Percentiles rank a stretch among this genome's conserved stretches.
phyloP scores from a whole-genome alignment of 2,329 filamentous ascomycete species.

The Waltergamsia citrina region DNA sequence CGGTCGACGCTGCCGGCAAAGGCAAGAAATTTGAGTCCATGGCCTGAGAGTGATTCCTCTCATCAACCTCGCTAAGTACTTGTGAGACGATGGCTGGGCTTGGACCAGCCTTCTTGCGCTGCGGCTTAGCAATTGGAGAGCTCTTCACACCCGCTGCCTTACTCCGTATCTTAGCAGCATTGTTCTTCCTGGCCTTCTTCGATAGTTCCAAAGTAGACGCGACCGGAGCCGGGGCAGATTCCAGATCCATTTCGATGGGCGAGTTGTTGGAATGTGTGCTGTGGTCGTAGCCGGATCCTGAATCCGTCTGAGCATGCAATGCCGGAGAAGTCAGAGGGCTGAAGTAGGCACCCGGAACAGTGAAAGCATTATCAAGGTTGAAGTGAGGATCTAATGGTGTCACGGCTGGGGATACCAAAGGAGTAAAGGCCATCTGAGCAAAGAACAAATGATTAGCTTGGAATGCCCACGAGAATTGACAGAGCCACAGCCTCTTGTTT shows the following conservation, averaged over 20 bases:
- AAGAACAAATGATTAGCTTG: background rate
- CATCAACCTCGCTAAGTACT: constrained; percentile 42
- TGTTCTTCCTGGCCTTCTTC: constrained; percentile 44
- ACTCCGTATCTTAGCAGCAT: constrained; percentile 37
- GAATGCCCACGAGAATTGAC: background rate
- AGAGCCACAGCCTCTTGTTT: no score
- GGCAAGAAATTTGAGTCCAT: constrained; percentile 21
- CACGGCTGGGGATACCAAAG: constrained; percentile 74
- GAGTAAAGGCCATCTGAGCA: constrained; percentile 63
- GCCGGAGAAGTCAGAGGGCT: constrained; percentile 77
- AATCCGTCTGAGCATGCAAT: constrained; percentile 60
- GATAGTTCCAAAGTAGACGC: constrained; percentile 35
- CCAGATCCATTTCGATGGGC: constrained; percentile 48
- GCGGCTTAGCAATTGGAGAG: constrained; percentile 64
- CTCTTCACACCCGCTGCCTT: constrained; percentile 48
- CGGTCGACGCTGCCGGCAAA: constrained; percentile 30
- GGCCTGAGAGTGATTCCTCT: constrained; percentile 12
- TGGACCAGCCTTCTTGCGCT: constrained; percentile 40
- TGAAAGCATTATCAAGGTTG: constrained; percentile 46
- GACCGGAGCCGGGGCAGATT: constrained; percentile 25
- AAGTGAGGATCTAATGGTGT: constrained; percentile 70
- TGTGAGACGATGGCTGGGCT: constrained; percentile 49
- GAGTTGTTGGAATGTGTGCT: constrained; percentile 38
- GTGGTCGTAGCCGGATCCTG: constrained; percentile 33
- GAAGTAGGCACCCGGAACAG: constrained; percentile 65